Evolutionary conservation across 371 early-diverging fungal genomes (phyloP), one percentile per base, ranked within the genome.

Genomic region (Lichtheimia corymbifera): DNA sequence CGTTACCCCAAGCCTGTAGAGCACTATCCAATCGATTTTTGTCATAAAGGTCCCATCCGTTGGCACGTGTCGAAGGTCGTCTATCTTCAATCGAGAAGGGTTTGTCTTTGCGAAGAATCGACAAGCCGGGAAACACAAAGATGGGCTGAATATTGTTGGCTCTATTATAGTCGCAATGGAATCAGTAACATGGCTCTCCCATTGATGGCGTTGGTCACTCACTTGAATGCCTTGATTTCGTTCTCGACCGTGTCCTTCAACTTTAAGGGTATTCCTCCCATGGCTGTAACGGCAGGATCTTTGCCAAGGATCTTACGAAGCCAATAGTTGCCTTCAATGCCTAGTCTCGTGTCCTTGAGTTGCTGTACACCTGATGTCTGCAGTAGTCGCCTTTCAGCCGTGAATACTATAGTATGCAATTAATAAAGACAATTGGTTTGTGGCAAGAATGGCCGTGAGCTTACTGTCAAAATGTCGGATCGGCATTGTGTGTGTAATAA

Each of bases 281-380:
- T 83, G n/a, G 90, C 91, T 9, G 83, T 79, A 9, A 83, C 66
- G 59, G 80, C 72, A 59, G 82, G 68, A 22, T 88, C 88, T 69
- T 83, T 85, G n/a, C 63, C 67, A 15, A 88, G 66, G 41, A 90
- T 63, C 64, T 82, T 83, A 40, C 87, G 81, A 28, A 92, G 74
- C 93, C 93, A 92, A 64, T 85, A 80, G 67, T 82, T 84, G 61
- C 90, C 93, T 59, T 92, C 93, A 58, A 92, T 88, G 58, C 90
- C 91, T 41, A 92, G 74, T 47, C 91, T 79, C 22, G 83, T 84
- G 45, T 84, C 89, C 59, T 81, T 78, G 47, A 91, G 81, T 35
- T 76, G 73, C 41, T 81, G 59, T 15, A 89, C 74, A n/a, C 87
- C 84, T 30, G 83, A 72, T 25, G 78, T 79, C 63, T 87, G 84